Percentiles rank a stretch among this genome's conserved stretches.
phyloP scores from a whole-genome alignment of 2,329 filamentous ascomycete species.

The Sarocladium strictum region DNA sequence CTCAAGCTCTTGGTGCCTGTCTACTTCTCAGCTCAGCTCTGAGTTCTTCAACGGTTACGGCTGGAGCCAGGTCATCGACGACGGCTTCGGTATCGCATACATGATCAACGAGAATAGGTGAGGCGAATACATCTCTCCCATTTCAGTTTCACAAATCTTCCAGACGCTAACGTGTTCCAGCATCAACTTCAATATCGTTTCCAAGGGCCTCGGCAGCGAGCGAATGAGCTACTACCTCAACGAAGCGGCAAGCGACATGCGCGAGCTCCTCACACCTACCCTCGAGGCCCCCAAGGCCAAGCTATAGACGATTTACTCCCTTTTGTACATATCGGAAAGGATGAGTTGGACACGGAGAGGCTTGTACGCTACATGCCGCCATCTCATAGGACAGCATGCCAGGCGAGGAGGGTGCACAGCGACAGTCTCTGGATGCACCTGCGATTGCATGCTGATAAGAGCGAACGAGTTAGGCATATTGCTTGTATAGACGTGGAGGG shows the following conservation, averaged over 20 bases:
- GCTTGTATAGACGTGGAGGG: background rate
- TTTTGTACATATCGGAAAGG: background rate
- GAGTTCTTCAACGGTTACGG: conserved; percentile 99
- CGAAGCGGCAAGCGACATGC: conserved; percentile 85
- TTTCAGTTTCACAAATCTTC: background rate
- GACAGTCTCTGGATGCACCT: background rate
- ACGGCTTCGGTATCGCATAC: conserved; percentile 94
- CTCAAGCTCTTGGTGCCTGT: conserved; percentile 83
- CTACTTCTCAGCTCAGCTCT: conserved; percentile 80
- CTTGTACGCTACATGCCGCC: background rate
- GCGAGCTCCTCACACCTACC: conserved; percentile 77
- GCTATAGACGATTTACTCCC: conserved; percentile 45
- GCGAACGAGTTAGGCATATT: no score
- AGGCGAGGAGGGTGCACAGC: background rate
- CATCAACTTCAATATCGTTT: conserved; percentile 96
- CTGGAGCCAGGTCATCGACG: conserved; percentile 96
- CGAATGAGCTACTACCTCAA: conserved; percentile 95
- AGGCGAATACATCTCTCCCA: conserved; percentile 19
- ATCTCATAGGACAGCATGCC: background rate
- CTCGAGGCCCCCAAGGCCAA: conserved; percentile 80
- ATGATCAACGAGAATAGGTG: conserved; percentile 99
- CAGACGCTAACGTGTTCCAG: conserved; percentile 36
- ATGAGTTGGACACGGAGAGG: background rate
- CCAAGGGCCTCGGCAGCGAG: conserved; percentile 83
- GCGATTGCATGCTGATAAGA: background rate